These are phyloP conservation scores for Chimonanthus praecox DNA, from an alignment of 164 flowering plant species.

Conservation along the genomic window DNA sequence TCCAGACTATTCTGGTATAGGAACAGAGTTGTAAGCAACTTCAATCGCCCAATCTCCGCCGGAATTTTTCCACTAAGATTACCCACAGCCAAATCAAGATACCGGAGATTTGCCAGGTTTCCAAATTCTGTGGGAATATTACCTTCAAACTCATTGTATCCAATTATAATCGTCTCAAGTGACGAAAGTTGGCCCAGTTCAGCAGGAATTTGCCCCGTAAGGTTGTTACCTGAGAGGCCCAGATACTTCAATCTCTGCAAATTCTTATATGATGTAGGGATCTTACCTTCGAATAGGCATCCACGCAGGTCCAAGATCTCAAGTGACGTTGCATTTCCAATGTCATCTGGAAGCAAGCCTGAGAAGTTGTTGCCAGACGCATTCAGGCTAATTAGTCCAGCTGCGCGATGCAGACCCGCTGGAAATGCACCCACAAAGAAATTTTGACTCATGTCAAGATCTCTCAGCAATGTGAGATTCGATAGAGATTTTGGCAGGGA, in stretches of 20 bases:
- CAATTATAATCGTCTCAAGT: slow-evolving; percentile 64
- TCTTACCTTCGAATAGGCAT: slow-evolving; percentile 60
- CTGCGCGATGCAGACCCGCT: slow-evolving; percentile 33
- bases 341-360: slow-evolving; percentile 64
- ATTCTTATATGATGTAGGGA: slow-evolving; percentile 57
- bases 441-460: slow-evolving; percentile 76
- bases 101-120: slow-evolving; percentile 63
- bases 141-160: slow-evolving; percentile 81
- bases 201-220: slow-evolving; percentile 62
- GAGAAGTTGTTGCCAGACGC: slow-evolving; percentile 85
- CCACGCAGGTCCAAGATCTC: slow-evolving; percentile 82
- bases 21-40: slow-evolving; percentile 45
- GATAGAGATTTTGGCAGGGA: slow-evolving; percentile 44
- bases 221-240: slow-evolving; percentile 86
- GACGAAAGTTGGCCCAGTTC: slow-evolving; percentile 77
- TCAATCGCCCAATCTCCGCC: slow-evolving; percentile 58
- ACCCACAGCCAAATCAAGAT: slow-evolving; percentile 73
- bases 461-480: slow-evolving; percentile 39
- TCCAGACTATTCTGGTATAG: slow-evolving; percentile 65
- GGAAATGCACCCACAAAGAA: slow-evolving; percentile 52
- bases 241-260: slow-evolving; percentile 71
- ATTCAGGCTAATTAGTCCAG: slow-evolving; percentile 40
- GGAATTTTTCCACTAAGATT: slow-evolving; percentile 70
- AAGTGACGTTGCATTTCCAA: slow-evolving; percentile 52
- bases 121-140: slow-evolving; percentile 74